Percentiles rank a stretch among this genome's conserved stretches.
These are phyloP conservation scores for Naumovozyma baii DNA, from an alignment of 805 yeast species.

Conservation along the genomic window DNA sequence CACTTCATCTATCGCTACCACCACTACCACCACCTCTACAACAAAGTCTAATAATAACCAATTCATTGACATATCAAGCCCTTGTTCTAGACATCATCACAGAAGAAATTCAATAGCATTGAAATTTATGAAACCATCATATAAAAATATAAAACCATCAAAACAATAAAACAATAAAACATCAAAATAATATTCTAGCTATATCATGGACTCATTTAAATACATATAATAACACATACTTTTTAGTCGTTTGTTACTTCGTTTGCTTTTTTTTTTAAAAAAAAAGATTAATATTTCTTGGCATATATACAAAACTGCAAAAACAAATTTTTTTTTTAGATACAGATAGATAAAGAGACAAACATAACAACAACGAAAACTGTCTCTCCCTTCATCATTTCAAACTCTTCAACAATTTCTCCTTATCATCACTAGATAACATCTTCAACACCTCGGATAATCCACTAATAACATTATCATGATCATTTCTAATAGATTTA, in stretches of 20 bases:
- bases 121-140: constrained; percentile 20
- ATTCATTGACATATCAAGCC: constrained; percentile 3
- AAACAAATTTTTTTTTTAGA: neutral
- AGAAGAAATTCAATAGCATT: constrained; percentile 25
- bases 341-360: neutral
- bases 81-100: constrained; percentile 28
- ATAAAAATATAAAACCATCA: constrained; percentile 1
- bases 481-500: constrained; percentile 46
- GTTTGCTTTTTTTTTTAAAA: neutral
- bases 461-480: constrained; percentile 45
- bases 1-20: neutral
- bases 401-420: constrained; percentile 32
- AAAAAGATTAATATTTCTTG: neutral
- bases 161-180: too few relatives aligned
- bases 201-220: too few relatives aligned
- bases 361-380: neutral
- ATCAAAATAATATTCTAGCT: too few relatives aligned
- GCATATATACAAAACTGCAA: too few relatives aligned
- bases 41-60: neutral
- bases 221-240: neutral
- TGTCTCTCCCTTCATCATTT: constrained; percentile 12
- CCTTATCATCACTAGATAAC: constrained; percentile 46
- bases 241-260: neutral
- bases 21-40: neutral
- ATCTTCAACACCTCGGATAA: constrained; percentile 45